Conservation (phyloP, 75 land plant genomes). For the Adiantum capillusveneris region DNA sequence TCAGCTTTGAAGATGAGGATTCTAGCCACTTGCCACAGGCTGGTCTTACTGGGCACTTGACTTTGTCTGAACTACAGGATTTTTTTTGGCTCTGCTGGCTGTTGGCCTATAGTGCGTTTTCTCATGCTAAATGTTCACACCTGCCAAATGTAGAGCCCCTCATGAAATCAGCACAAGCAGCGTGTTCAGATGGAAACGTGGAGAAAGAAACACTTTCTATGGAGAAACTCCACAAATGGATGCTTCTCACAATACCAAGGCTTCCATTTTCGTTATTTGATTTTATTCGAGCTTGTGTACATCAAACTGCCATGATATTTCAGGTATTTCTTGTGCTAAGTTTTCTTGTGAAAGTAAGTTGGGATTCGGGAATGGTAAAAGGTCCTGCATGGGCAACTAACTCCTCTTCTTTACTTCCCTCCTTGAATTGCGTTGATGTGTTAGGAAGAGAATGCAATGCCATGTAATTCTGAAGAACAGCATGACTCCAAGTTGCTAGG, state of each 20-base stretch:
- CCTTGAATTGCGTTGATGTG: constrained; percentile 6
- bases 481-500: constrained; percentile 1
- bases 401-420: background rate
- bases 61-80: constrained; percentile 16
- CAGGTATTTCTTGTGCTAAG: background rate
- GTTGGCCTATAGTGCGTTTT: constrained; percentile 1
- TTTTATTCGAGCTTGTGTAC: constrained; percentile 20
- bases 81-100: constrained; percentile 35
- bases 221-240: constrained; percentile 26
- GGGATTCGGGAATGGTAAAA: too few species aligned
- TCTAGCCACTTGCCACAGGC: background rate
- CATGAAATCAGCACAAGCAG: constrained; percentile 12
- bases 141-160: constrained; percentile 20
- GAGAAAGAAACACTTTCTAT: constrained; percentile 10
- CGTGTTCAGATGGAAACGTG: background rate
- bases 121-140: constrained; percentile 2
- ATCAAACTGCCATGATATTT: background rate
- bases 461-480: constrained; percentile 1
- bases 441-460: background rate
- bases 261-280: constrained; percentile 15
- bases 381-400: too few species aligned
- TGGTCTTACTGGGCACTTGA: constrained; percentile 13
- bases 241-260: constrained; percentile 18
- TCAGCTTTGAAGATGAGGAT: background rate
- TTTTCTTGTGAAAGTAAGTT: background rate